A percentile compares a stretch with the other conserved stretches of the same genome.
Conservation (phyloP, 129 eudicot species). For the carrot (Daucus carota) region DH1_v3.0 NC_030382.2:47763001-47763500, state of each 20-base stretch:
- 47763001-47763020: neutral
- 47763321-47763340: slow-evolving; percentile 18
- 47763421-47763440: neutral
- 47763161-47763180: neutral
- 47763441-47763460: neutral
- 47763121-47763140: slow-evolving; percentile 39
- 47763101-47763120: slow-evolving; percentile 77
- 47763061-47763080: slow-evolving; percentile 98
- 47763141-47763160: slow-evolving; percentile 20
- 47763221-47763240: slow-evolving; percentile 22
- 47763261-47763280: slow-evolving; percentile 14
- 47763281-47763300: slow-evolving; percentile 26
- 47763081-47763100: slow-evolving; percentile 89
- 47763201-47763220: slow-evolving; percentile 23
- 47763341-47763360: slow-evolving; percentile 20
- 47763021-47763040: neutral
- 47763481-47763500: slow-evolving; percentile 3
- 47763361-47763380: neutral
- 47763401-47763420: slow-evolving; percentile 8
- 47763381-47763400: slow-evolving; percentile 3
- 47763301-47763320: slow-evolving; percentile 23
- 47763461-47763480: slow-evolving; percentile 3
- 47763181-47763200: slow-evolving; percentile 23
- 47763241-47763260: slow-evolving; percentile 16
- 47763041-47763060: slow-evolving; percentile 25